Base-by-base conservation (phyloP, 2,329 filamentous ascomycete species). In the Talaromyces funiculosus region DNA sequence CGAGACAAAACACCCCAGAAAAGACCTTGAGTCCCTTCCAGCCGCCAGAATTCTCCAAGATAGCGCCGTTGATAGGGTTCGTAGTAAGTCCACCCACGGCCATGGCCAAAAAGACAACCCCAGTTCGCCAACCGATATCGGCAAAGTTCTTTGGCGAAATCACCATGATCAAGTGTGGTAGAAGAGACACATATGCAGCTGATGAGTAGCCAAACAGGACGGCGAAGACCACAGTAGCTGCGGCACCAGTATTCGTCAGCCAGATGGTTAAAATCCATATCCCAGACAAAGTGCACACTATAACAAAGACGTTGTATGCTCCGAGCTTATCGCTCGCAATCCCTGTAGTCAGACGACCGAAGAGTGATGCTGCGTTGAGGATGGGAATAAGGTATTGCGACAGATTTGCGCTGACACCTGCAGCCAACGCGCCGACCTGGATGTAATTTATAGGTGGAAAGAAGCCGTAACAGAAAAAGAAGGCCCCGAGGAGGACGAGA, bases 241-340 rank as follows among this genome's bases (percentile, higher is more conserved):
- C 68, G 33, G 66, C 69, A 10, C 61, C 51, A 2, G 67, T 62
- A 3, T 59, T 42, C 29, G 67, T 67, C 68, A 69, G 69, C 53
- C 70, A 73, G 29, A 71, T 65, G 4, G 67, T 63, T 10, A 73
- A 59, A 24, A 53, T 53, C 47, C 26, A 53, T 53, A 74, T 65
- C 1, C 66, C 67, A 6, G 64, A 69, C 18, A 59, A 54, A 4
- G 72, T 37, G 1, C 60, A 66, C 1, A 66, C 65, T 18, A 64
- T 53, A n/a, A 57, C 59, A 12, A 71, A 62, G 26, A 70, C 62
- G 61, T 75, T 74, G 43, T 70, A 65, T 8, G 64, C 64, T 1
- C 73, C 72, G n/a, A 72, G 60, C 20, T 67, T 67, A 47, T 77
- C 71, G 1, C 71, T 69, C 1, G 73, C 53, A 2, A 72, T 63